phyloP scores from a whole-genome alignment of 495 filamentous ascomycete species.

The Hypoxylon crocopeplum region DNA sequence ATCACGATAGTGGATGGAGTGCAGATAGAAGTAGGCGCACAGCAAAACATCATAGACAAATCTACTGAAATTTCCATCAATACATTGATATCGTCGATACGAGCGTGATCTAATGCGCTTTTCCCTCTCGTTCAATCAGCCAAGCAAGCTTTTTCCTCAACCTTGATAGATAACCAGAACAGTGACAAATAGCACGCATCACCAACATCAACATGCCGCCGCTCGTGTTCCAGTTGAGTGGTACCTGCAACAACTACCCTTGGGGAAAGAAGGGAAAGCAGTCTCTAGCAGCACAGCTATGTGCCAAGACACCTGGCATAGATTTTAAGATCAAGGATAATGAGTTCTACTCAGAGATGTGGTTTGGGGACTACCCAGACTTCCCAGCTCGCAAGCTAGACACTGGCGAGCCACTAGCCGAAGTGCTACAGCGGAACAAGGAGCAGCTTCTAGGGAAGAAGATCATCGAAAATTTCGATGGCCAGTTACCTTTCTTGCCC shows the following conservation, averaged over 20 bases:
- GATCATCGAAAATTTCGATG: conserved; percentile 67
- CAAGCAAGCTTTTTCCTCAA: no score
- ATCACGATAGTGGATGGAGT: conserved; percentile 10
- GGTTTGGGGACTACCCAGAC: conserved; percentile 82
- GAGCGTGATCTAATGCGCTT: no score
- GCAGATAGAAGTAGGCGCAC: not conserved
- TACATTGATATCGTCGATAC: no score
- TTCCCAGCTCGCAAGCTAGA: conserved; percentile 68
- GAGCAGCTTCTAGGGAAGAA: conserved; percentile 68
- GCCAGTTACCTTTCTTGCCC: conserved; percentile 74
- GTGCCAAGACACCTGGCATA: conserved; percentile 68
- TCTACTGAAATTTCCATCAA: no score
- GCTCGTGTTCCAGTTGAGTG: conserved; percentile 58
- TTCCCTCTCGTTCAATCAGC: no score
- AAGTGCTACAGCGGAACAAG: conserved; percentile 69
- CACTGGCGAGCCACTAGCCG: conserved; percentile 68
- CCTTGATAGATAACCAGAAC: not conserved
- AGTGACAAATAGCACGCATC: not conserved
- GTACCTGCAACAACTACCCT: conserved; percentile 62
- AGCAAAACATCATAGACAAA: no score
- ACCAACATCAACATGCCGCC: conserved; percentile 25
- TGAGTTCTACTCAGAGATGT: conserved; percentile 71
- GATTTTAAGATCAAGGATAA: conserved; percentile 75
- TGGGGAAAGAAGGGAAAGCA: conserved; percentile 76
- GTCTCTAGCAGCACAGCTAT: conserved; percentile 73